Percentiles rank a stretch among this genome's conserved stretches.
Conservation (phyloP, 1,139 yeast genomes). For the Hyphopichia khmerensis region DNA sequence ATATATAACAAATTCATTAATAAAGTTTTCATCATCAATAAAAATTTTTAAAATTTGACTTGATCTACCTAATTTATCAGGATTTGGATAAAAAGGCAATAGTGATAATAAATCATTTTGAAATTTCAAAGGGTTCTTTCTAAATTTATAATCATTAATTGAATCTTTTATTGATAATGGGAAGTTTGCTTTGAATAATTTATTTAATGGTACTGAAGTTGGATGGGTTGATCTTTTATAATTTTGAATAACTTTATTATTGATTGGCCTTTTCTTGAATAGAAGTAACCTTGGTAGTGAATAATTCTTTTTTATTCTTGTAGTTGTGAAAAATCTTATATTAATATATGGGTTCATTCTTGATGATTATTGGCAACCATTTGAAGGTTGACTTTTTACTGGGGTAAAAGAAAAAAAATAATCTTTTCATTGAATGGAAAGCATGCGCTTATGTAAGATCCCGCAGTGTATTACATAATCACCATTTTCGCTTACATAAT, state of each 20-base stretch:
- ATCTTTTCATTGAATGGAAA: too few relatives aligned
- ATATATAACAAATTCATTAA: slow-evolving; percentile 63
- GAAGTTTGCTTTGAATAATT: slow-evolving; percentile 51
- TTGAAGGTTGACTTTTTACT: too few relatives aligned
- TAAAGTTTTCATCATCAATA: slow-evolving; percentile 41
- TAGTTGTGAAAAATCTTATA: too few relatives aligned
- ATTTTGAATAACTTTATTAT: not conserved
- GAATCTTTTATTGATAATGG: slow-evolving; percentile 58
- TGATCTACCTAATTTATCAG: slow-evolving; percentile 29
- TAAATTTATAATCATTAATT: slow-evolving; percentile 43
- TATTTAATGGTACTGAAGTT: slow-evolving; percentile 57
- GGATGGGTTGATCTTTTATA: slow-evolving; percentile 58
- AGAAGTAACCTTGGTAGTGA: too few relatives aligned
- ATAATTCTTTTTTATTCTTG: too few relatives aligned
- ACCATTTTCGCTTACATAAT: too few relatives aligned
- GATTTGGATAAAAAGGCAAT: slow-evolving; percentile 39
- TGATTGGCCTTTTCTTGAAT: not conserved
- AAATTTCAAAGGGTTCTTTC: slow-evolving; percentile 42
- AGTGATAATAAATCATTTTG: slow-evolving; percentile 53
- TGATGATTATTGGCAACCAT: too few relatives aligned
- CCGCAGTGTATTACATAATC: too few relatives aligned
- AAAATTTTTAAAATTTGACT: slow-evolving; percentile 34
- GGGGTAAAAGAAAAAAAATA: too few relatives aligned
- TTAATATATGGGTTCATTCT: too few relatives aligned
- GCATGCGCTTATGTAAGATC: too few relatives aligned